A percentile compares a stretch with the other conserved stretches of the same genome.
phyloP scores from a whole-genome alignment of 2,329 filamentous ascomycete genomes.

The Epichloe amarillans region DNA sequence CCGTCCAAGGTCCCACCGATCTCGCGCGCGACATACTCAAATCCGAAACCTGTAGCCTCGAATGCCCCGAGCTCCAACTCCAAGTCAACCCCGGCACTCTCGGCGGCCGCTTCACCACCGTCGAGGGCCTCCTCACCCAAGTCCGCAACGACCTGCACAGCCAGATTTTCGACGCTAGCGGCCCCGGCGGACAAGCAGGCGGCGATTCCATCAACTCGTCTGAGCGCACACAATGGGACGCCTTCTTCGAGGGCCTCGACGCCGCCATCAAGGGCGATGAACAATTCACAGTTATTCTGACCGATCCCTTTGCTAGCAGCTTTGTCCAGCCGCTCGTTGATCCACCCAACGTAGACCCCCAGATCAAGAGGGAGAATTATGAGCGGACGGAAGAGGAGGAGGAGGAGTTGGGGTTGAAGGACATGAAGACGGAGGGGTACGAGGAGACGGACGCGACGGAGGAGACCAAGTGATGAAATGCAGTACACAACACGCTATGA shows the following conservation, averaged over 20 bases:
- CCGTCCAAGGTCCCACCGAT: conserved; percentile 56
- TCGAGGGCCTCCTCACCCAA: conserved; percentile 86
- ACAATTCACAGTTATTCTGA: conserved; percentile 70
- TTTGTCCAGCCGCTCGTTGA: conserved; percentile 87
- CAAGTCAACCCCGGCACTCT: conserved; percentile 87
- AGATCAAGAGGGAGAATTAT: conserved; percentile 73
- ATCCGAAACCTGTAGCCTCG: conserved; percentile 78
- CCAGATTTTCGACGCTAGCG: conserved; percentile 74
- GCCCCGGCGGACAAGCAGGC: conserved; percentile 40
- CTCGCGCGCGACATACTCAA: conserved; percentile 90
- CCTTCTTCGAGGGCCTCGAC: conserved; percentile 68
- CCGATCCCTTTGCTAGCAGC: conserved; percentile 81
- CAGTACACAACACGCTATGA: background rate
- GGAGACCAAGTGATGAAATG: conserved; percentile 8
- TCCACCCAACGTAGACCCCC: conserved; percentile 54
- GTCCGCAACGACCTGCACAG: conserved; percentile 78
- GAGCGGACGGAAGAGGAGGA: conserved; percentile 82
- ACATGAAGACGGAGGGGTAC: conserved; percentile 90
- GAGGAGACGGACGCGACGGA: conserved; percentile 29
- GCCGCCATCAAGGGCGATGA: conserved; percentile 67
- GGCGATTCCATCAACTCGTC: conserved; percentile 63
- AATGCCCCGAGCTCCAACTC: conserved; percentile 76
- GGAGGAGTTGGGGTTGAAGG: conserved; percentile 77
- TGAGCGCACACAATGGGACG: conserved; percentile 60
- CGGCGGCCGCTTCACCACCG: conserved; percentile 90